These are phyloP conservation scores for Firmiana major DNA, from an alignment of 345 rosid genomes.

Conservation along the genomic window DNA sequence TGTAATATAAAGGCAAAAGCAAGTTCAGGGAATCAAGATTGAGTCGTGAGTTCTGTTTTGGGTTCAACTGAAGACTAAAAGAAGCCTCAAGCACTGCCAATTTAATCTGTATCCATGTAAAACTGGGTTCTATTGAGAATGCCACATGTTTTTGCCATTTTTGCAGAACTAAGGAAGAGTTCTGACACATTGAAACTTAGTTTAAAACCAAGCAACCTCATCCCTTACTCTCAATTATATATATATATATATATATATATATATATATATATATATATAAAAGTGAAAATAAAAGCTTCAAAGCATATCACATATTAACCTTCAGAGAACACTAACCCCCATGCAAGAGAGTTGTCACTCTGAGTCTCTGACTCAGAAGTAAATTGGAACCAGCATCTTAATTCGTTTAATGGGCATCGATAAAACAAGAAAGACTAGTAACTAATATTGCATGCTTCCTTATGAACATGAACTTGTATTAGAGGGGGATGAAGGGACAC, in stretches of 20 bases:
- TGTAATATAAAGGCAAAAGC: neutral
- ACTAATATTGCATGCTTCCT: neutral
- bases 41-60: neutral
- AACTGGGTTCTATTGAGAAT: neutral
- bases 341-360: neutral
- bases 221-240: too few species aligned
- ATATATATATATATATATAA: too few species aligned
- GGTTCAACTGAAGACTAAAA: neutral
- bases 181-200: too few species aligned
- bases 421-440: neutral
- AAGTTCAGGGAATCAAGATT: neutral
- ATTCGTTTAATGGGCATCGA: neutral
- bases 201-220: too few species aligned
- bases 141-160: neutral
- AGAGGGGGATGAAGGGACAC: constrained; percentile 11
- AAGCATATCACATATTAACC: neutral
- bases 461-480: neutral
- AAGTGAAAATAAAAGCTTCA: neutral
- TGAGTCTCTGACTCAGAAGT: neutral
- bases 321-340: neutral
- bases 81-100: too few species aligned
- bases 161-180: neutral
- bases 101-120: neutral
- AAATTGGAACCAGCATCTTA: neutral
- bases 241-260: too few species aligned